Conservation (phyloP, 208 protist genomes). For the Leishmania mexicana region DNA sequence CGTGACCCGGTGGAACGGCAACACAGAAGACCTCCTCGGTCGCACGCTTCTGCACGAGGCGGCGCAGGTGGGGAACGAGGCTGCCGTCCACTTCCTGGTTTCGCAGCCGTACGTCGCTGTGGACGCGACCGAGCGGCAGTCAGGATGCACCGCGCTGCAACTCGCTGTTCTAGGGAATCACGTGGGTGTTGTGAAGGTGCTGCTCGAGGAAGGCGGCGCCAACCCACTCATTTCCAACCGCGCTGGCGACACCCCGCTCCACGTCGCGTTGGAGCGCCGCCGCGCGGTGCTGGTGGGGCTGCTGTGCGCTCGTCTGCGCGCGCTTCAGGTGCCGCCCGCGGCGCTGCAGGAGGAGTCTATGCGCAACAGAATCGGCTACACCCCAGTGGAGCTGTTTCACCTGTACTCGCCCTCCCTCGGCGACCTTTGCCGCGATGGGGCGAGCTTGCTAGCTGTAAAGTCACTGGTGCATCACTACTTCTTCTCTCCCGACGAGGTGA, state of each 20-base stretch:
- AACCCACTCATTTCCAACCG: slow-evolving; percentile 30
- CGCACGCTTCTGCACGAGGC: slow-evolving; percentile 80
- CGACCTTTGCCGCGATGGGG: slow-evolving; percentile 65
- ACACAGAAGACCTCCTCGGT: slow-evolving; percentile 71
- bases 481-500: slow-evolving; percentile 42
- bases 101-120: slow-evolving; percentile 60
- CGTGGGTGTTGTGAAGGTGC: slow-evolving; percentile 38
- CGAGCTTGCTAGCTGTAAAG: slow-evolving; percentile 43
- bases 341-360: slow-evolving; percentile 19
- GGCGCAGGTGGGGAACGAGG: slow-evolving; percentile 53
- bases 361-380: slow-evolving; percentile 54
- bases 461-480: slow-evolving; percentile 72
- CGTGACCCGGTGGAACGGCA: slow-evolving; percentile 77
- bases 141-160: slow-evolving; percentile 69
- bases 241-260: slow-evolving; percentile 61
- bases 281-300: slow-evolving; percentile 51
- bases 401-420: slow-evolving; percentile 55
- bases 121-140: slow-evolving; percentile 46
- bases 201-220: slow-evolving; percentile 49
- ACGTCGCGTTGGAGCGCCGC: slow-evolving; percentile 59
- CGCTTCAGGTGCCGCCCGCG: slow-evolving; percentile 25
- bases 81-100: slow-evolving; percentile 59
- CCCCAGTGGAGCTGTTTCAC: slow-evolving; percentile 62
- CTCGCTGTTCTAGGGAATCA: slow-evolving; percentile 55
- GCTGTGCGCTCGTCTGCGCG: slow-evolving; percentile 57